Base-by-base conservation (phyloP, 139 green algal species). In the Chlorella sorokiniana region DNA sequence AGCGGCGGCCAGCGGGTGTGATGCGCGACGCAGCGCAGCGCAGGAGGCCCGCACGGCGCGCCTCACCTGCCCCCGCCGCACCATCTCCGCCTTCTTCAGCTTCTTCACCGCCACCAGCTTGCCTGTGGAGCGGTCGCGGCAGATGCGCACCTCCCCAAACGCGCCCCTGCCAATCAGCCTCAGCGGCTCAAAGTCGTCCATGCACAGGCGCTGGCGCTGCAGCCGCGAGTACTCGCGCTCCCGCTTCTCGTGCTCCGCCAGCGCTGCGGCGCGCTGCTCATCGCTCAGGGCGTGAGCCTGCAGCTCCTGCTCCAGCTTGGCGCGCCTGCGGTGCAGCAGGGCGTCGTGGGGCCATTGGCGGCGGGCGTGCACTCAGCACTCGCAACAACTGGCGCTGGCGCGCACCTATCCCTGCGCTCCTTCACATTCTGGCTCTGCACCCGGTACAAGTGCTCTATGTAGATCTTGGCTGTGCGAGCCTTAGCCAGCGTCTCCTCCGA, bases 31-130 rank as follows among this genome's bases (percentile, higher is more conserved):
- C 48, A 56, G 48, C 16, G 14, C 48, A 56, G 48, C 48, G 16
- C 48, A 56, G 64, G 35, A 70, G 62, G n/a, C n/a, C n/a, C n/a
- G n/a, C n/a, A n/a, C n/a, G n/a, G n/a, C n/a, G n/a, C n/a, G 22
- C 40, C 82, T 51, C 61, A 95, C 92, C 91, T 99, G 96, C 0
- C 96, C 96, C 7, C 96, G 77, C 52, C 95, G 84, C 22, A 99
- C 76, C 96, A 99, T 99, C 85, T 99, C 96, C 35, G 86, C 74
- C 78, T 99, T 99, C 45, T 92, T 92, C 29, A 99, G 90, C 87
- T 98, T 98, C 86, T 99, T 99, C 91, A 99, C 96, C 5, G 96
- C 96, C 79, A 97, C 93, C 52, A 98, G 92, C 81, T 97, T 94
- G 41, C 91, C 91, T 3, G 87, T 97, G 9, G 80, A 44, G 44